Evolutionary conservation across 1,139 yeast genomes (phyloP).

Genomic region (Kodamaea alishanica): DNA sequence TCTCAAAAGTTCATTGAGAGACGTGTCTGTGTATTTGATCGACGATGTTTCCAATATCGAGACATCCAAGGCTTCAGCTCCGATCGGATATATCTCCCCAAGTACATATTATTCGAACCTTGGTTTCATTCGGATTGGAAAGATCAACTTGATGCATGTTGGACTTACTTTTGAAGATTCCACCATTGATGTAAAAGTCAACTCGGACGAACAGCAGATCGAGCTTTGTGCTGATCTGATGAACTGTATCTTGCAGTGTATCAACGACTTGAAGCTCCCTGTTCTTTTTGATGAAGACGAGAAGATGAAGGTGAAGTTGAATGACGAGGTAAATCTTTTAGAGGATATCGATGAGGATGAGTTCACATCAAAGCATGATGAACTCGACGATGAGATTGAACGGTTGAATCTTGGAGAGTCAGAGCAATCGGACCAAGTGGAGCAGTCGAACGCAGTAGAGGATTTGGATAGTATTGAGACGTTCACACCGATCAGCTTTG

Average conservation of each 20-base stretch:
- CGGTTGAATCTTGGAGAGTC: no score
- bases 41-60: constrained; percentile 48
- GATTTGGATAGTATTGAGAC: background rate
- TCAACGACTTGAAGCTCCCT: constrained; percentile 72
- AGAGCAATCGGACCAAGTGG: no score
- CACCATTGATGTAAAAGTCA: constrained; percentile 41
- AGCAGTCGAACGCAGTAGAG: no score
- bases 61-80: constrained; percentile 16
- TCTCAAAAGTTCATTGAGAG: constrained; percentile 44
- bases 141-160: constrained; percentile 38
- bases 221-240: constrained; percentile 84
- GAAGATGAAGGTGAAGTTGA: constrained; percentile 43
- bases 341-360: constrained; percentile 43
- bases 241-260: constrained; percentile 61
- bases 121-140: constrained; percentile 49
- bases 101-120: constrained; percentile 13
- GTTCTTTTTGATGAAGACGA: constrained; percentile 54
- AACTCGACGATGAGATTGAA: no score
- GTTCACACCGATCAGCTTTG: constrained; percentile 14
- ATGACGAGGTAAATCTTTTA: constrained; percentile 43
- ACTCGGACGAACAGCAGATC: constrained; percentile 47
- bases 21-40: constrained; percentile 46
- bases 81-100: constrained; percentile 10
- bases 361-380: constrained; percentile 13
- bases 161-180: constrained; percentile 35